Evolutionary conservation across 495 filamentous ascomycete genomes (phyloP).

Genomic region (Talaromyces borbonicus): DNA sequence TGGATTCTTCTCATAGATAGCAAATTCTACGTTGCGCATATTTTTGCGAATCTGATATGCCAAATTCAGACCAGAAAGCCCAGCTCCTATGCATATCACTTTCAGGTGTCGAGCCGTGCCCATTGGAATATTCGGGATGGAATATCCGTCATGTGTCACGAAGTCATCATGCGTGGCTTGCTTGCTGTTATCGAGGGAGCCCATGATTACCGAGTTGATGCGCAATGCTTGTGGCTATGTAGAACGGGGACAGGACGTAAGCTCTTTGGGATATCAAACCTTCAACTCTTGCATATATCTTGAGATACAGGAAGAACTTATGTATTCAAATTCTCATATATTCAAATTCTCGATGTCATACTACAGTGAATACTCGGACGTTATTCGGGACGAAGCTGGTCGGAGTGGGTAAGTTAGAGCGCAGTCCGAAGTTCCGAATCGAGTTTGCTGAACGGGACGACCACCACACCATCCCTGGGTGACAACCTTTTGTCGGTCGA

Average conservation of each 20-base stretch:
- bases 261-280: not conserved
- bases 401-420: too few species aligned
- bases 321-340: too few species aligned
- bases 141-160: not conserved
- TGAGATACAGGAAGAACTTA: not conserved
- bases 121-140: not conserved
- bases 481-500: too few species aligned
- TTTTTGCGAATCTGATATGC: constrained; percentile 41
- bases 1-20: constrained; percentile 62
- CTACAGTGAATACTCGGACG: too few species aligned
- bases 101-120: constrained; percentile 17
- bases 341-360: too few species aligned
- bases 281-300: not conserved
- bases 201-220: too few species aligned
- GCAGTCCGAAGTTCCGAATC: too few species aligned
- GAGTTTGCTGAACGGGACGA: too few species aligned
- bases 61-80: constrained; percentile 44
- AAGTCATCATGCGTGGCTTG: not conserved
- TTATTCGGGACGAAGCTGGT: too few species aligned
- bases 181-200: not conserved
- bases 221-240: not conserved
- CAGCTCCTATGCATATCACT: constrained; percentile 49
- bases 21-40: constrained; percentile 39
- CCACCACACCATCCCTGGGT: too few species aligned
- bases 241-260: not conserved